Conservation (phyloP, 2,329 filamentous ascomycete genomes). For the Leptographium wingfieldii region DNA sequence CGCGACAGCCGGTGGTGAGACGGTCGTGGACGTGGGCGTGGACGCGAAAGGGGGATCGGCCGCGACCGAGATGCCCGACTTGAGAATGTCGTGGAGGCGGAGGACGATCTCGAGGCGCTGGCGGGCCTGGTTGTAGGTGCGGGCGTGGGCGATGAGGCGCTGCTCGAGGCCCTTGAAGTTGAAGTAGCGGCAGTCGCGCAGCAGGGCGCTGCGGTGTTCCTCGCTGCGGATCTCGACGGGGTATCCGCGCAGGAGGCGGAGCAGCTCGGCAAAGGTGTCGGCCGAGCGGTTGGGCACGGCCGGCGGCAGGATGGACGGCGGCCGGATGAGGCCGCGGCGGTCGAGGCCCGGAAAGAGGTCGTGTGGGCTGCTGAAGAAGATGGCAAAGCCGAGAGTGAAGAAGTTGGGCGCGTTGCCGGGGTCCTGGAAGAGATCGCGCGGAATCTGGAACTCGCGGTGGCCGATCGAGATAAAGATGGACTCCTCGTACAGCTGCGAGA, state of each 20-base stretch:
- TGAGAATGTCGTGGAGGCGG: constrained; percentile 74
- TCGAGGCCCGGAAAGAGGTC: constrained; percentile 81
- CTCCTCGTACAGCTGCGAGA: constrained; percentile 81
- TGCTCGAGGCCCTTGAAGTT: constrained; percentile 89
- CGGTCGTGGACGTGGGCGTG: neutral
- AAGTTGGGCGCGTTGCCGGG: constrained; percentile 92
- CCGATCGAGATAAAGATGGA: constrained; percentile 90
- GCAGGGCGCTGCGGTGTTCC: constrained; percentile 60
- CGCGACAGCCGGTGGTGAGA: constrained; percentile 4
- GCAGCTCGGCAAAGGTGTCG: constrained; percentile 71
- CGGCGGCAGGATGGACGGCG: constrained; percentile 75
- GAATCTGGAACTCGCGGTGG: constrained; percentile 75
- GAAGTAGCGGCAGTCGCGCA: constrained; percentile 84
- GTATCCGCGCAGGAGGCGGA: constrained; percentile 76
- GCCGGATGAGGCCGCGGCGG: constrained; percentile 65
- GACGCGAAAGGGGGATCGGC: constrained; percentile 23
- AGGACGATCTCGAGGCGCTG: constrained; percentile 63
- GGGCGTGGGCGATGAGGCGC: constrained; percentile 63
- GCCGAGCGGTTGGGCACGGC: constrained; percentile 68
- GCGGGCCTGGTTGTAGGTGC: constrained; percentile 61
- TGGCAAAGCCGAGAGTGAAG: constrained; percentile 80
- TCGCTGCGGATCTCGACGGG: constrained; percentile 64
- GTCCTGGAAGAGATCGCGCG: constrained; percentile 70
- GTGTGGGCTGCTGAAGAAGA: constrained; percentile 70
- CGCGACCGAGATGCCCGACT: constrained; percentile 63